Evolutionary conservation across 768 basidiomycete genomes (phyloP), one percentile per base, ranked within the genome.

Genomic region (Leccinum subtestaceum): DNA sequence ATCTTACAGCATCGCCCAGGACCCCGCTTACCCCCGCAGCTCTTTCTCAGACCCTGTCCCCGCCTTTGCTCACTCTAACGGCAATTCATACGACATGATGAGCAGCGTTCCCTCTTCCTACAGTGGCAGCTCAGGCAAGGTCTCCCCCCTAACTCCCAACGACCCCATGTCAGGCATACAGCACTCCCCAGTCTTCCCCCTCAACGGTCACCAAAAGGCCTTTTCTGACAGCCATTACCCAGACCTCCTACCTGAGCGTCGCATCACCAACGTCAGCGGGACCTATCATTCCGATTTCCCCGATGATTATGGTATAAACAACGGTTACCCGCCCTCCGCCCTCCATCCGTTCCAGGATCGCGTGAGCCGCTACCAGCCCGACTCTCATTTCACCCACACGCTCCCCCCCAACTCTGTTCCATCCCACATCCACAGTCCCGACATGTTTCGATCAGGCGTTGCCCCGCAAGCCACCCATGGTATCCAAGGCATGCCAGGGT

Each of bases 91-190:
- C 73, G 87, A 87, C 70, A 80, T 87, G 66, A 84, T 86, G 70
- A 76, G 77, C 70, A 82, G 81, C 62, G 75, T 87, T 21, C 77
- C 85, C 23, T 85, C 86, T 3, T 86, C 85, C 15, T 84, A 85
- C 74, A 73, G 70, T 12, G 63, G 70, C 48, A 81, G 79, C 76
- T 86, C 84, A 59, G 88, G 88, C 61, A 91, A 89, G 72, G 86
- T 85, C 52, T 90, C 90, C 19, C 88, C 90, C 0, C 77, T 89
- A 47, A 87, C 87, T 12, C 88, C 88, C 34, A 85, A 73, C 65
- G 89, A 90, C 71, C 76, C 84, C 46, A 81, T 84, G 60, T 74
- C 77, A 58, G 77, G 78, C 52, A 76, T 90, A 8, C 86, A 85
- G 64, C 82, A 81, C 61, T 72, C 81, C 5, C 75, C 81, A 15